Evolutionary conservation across 2,329 filamentous ascomycete genomes (phyloP).

Genomic region (Xylariaceae sp.): DNA sequence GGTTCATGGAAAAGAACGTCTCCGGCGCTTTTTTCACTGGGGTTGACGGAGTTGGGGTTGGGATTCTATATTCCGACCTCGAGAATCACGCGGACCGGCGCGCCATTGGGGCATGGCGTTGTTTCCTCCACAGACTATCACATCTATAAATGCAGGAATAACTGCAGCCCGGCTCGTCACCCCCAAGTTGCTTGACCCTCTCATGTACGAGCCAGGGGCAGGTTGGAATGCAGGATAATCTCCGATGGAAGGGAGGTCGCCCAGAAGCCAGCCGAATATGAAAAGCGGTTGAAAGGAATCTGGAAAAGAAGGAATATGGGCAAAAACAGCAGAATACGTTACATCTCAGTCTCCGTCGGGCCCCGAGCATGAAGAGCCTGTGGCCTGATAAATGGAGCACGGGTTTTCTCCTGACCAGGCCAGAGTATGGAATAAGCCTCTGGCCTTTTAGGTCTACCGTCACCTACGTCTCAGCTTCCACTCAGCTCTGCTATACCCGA

Average conservation of each 20-base stretch:
- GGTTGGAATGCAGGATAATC: too few species aligned
- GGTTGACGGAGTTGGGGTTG: slow-evolving; percentile 6
- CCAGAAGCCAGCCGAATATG: too few species aligned
- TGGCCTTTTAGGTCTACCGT: too few species aligned
- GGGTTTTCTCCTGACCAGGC: slow-evolving; percentile 1
- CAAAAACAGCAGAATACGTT: slow-evolving; percentile 6
- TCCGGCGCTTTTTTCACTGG: slow-evolving; percentile 7
- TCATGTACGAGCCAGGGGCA: slow-evolving; percentile 7
- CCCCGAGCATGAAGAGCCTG: slow-evolving; percentile 5
- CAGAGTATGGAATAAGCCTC: slow-evolving; percentile 18
- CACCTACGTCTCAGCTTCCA: too few species aligned
- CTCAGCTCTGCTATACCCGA: not conserved
- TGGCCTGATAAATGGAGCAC: too few species aligned
- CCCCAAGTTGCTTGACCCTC: slow-evolving; percentile 13
- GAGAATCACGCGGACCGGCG: slow-evolving; percentile 4
- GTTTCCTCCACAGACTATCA: slow-evolving; percentile 9
- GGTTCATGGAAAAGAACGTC: slow-evolving; percentile 10
- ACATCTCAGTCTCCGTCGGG: slow-evolving; percentile 4
- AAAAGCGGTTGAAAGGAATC: too few species aligned
- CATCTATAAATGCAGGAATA: slow-evolving; percentile 11
- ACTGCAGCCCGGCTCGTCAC: slow-evolving; percentile 8
- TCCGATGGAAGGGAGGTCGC: not conserved
- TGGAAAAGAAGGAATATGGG: too few species aligned
- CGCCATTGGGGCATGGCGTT: slow-evolving; percentile 14
- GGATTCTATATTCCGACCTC: slow-evolving; percentile 8